Conservation (phyloP, 345 rosid genomes). For the Camelina neglecta region DNA sequence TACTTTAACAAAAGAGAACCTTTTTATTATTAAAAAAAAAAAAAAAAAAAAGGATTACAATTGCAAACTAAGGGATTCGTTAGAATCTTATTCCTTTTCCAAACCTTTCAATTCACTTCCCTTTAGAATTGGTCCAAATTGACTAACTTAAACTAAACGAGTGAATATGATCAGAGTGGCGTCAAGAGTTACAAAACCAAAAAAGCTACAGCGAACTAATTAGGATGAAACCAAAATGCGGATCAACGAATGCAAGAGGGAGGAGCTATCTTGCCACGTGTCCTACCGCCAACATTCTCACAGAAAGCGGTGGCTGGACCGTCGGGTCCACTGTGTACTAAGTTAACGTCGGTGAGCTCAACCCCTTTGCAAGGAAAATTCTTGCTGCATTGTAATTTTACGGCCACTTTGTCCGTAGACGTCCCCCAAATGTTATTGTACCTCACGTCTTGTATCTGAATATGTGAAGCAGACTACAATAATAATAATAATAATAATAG, state of each 20-base stretch:
- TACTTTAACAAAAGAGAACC: too few species aligned
- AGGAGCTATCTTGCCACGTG: slow-evolving; percentile 31
- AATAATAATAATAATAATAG: not conserved
- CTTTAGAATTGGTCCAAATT: not conserved
- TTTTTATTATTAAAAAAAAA: too few species aligned
- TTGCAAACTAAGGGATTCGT: not conserved
- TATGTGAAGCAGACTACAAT: slow-evolving; percentile 36
- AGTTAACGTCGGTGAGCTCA: slow-evolving; percentile 32
- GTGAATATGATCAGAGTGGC: not conserved
- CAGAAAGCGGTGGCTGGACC: slow-evolving; percentile 44
- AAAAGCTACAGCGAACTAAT: not conserved
- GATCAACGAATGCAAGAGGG: slow-evolving; percentile 38
- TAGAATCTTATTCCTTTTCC: not conserved
- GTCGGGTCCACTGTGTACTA: slow-evolving; percentile 23
- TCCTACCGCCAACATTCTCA: slow-evolving; percentile 36
- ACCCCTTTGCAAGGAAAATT: slow-evolving; percentile 42
- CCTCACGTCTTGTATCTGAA: slow-evolving; percentile 46
- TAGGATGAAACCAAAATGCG: not conserved
- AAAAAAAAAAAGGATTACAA: too few species aligned
- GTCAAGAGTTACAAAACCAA: not conserved
- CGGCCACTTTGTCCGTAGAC: slow-evolving; percentile 42
- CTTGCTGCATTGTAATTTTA: slow-evolving; percentile 45
- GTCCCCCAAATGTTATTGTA: slow-evolving; percentile 49
- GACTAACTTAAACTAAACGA: not conserved
- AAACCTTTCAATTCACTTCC: not conserved